Conservation (phyloP, 108 stramenopile genomes). For the Parietichytrium sp. region DNA sequence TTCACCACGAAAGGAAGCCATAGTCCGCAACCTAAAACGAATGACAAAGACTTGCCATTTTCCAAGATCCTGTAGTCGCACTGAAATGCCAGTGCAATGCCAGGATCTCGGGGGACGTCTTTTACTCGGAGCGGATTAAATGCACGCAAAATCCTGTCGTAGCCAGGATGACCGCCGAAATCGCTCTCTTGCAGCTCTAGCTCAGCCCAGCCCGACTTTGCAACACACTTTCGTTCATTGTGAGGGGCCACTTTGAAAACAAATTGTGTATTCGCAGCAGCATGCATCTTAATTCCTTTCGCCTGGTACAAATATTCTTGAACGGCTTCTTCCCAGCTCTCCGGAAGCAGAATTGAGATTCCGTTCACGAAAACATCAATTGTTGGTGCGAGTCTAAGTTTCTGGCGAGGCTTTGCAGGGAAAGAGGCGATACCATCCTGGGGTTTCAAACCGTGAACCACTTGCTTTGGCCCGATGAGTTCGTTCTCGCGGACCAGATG, state of each 20-base stretch:
- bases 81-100: slow-evolving; percentile 6
- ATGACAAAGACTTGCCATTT: not conserved
- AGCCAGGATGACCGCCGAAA: not conserved
- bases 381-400: not conserved
- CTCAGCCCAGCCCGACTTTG: not conserved
- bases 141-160: not conserved
- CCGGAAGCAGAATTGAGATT: not conserved
- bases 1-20: not conserved
- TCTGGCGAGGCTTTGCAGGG: not conserved
- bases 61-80: not conserved
- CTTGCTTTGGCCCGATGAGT: not conserved
- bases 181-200: not conserved
- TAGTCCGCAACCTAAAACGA: slow-evolving; percentile 16
- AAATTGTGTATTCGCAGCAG: not conserved
- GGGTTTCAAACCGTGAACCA: not conserved
- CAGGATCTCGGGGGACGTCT: not conserved
- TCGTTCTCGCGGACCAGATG: slow-evolving; percentile 3
- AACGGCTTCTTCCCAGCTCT: not conserved
- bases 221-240: not conserved
- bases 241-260: slow-evolving; percentile 20
- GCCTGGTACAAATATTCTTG: not conserved
- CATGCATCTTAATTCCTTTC: not conserved
- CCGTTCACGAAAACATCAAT: not conserved
- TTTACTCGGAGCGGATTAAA: not conserved
- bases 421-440: not conserved